These are phyloP conservation scores for Geosmithia morbida DNA, from an alignment of 2,329 filamentous ascomycete species.

Conservation along the genomic window DNA sequence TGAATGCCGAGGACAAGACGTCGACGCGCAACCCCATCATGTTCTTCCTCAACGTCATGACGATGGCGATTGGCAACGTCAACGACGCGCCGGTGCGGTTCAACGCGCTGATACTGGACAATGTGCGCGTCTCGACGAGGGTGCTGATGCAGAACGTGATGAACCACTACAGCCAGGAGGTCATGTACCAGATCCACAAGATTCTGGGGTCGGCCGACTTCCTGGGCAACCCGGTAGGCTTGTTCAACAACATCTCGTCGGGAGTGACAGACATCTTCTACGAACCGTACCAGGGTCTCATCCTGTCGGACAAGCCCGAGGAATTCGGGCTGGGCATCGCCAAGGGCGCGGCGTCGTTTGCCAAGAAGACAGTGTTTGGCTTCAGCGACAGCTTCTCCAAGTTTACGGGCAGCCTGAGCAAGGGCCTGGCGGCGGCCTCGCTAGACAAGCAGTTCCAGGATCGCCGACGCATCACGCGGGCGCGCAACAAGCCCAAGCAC, in stretches of 20 bases:
- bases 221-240: conserved; percentile 87
- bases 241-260: conserved; percentile 97
- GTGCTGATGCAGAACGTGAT: conserved; percentile 76
- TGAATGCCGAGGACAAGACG: conserved; percentile 92
- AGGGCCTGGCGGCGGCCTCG: conserved; percentile 87
- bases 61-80: conserved; percentile 98
- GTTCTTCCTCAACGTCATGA: conserved; percentile 97
- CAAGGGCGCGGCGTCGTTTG: conserved; percentile 90
- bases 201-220: conserved; percentile 96
- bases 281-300: conserved; percentile 94
- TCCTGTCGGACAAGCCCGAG: conserved; percentile 90
- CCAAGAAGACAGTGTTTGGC: conserved; percentile 97
- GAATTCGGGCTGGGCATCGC: conserved; percentile 91
- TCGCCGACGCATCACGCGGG: conserved; percentile 80
- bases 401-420: conserved; percentile 92
- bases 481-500: conserved; percentile 90
- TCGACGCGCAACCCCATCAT: conserved; percentile 87
- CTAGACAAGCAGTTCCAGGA: conserved; percentile 99
- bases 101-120: conserved; percentile 89
- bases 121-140: conserved; percentile 77
- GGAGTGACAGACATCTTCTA: conserved; percentile 98
- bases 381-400: conserved; percentile 97
- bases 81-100: conserved; percentile 92
- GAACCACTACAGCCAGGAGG: conserved; percentile 94
- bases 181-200: conserved; percentile 90